phyloP scores from a whole-genome alignment of 192 early-diverging fungal genomes.

The Helicostylum pulchrum region DNA sequence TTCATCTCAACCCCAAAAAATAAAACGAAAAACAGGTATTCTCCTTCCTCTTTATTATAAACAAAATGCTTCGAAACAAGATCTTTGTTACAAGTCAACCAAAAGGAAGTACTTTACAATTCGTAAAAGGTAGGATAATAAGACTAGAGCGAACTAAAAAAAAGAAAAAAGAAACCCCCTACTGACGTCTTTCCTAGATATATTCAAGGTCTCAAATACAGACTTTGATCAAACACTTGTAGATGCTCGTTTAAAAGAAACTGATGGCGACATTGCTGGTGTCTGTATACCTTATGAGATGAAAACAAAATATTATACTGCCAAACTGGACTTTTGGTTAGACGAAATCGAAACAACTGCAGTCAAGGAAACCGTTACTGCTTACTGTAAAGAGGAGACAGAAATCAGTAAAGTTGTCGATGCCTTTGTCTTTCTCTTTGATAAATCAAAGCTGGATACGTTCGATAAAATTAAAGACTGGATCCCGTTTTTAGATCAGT shows the following conservation, averaged over 20 bases:
- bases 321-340: constrained; percentile 61
- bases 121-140: constrained; percentile 52
- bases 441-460: constrained; percentile 53
- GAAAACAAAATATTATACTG: constrained; percentile 67
- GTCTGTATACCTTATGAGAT: constrained; percentile 52
- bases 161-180: too few relatives aligned
- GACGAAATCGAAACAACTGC: constrained; percentile 46
- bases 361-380: constrained; percentile 8
- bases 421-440: constrained; percentile 61
- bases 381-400: constrained; percentile 30
- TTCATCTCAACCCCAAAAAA: too few relatives aligned
- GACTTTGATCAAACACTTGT: neutral
- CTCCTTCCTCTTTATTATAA: too few relatives aligned
- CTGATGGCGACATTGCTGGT: constrained; percentile 33
- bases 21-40: too few relatives aligned
- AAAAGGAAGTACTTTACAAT: constrained; percentile 45
- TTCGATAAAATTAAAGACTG: constrained; percentile 55
- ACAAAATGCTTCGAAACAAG: constrained; percentile 46
- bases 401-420: constrained; percentile 53
- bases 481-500: constrained; percentile 49
- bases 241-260: constrained; percentile 13
- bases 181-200: constrained; percentile 2
- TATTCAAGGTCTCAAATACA: constrained; percentile 11
- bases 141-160: neutral
- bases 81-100: constrained; percentile 54